Evolutionary conservation across 2,329 filamentous ascomycete species (phyloP).

Genomic region (Rhytidhysteron rufulum): DNA sequence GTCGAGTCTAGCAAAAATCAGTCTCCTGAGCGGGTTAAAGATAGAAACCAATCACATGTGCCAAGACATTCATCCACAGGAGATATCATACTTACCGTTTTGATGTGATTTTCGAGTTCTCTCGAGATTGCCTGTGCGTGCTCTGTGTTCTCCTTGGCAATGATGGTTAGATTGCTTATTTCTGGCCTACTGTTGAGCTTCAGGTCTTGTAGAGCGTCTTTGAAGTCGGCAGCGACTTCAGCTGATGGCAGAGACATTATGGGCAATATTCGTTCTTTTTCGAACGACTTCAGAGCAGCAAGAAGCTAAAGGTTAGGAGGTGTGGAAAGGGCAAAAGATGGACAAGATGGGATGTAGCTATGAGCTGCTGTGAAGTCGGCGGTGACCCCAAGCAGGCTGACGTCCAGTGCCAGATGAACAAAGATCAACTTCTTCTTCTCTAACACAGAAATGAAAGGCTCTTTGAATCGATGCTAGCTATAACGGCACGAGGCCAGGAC

Average conservation of each 20-base stretch:
- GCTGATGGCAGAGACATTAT: constrained; percentile 67
- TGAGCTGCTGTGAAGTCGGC: constrained; percentile 19
- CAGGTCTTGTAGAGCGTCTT: constrained; percentile 86
- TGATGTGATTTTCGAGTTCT: constrained; percentile 87
- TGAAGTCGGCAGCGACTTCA: constrained; percentile 93
- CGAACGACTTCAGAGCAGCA: constrained; percentile 13
- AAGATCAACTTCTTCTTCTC: constrained; percentile 39
- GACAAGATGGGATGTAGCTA: constrained; percentile 14
- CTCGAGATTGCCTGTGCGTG: constrained; percentile 90
- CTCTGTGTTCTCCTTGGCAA: constrained; percentile 95
- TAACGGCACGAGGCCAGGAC: constrained; percentile 28
- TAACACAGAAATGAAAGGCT: constrained; percentile 37
- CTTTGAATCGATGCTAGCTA: constrained; percentile 51
- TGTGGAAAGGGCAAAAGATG: constrained; percentile 12
- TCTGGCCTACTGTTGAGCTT: constrained; percentile 88
- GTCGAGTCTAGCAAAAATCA: constrained; percentile 66
- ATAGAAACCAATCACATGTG: not conserved
- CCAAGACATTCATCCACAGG: constrained; percentile 3
- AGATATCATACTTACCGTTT: constrained; percentile 66
- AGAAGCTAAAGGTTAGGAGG: constrained; percentile 20
- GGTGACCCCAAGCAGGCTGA: constrained; percentile 19
- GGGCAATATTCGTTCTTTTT: constrained; percentile 31
- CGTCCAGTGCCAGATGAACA: constrained; percentile 26
- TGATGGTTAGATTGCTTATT: constrained; percentile 95
- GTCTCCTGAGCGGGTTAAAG: constrained; percentile 14